These are phyloP conservation scores for Neopestalotiopsis clavispora DNA, from an alignment of 2,329 filamentous ascomycete genomes.

Conservation along the genomic window DNA sequence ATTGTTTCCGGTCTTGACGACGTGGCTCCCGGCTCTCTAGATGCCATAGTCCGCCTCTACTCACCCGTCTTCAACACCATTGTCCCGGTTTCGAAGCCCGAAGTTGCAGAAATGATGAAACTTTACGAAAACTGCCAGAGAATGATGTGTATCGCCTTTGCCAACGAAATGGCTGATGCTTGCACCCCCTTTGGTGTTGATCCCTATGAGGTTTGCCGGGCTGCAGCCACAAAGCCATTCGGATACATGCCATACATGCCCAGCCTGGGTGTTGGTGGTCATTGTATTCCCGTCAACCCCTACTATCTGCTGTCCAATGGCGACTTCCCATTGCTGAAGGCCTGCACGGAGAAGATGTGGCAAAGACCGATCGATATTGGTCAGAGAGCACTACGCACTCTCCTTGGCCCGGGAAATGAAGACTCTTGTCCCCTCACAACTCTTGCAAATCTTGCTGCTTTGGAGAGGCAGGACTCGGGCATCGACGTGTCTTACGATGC, in stretches of 20 bases:
- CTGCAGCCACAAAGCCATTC: slow-evolving; percentile 57
- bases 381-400: slow-evolving; percentile 37
- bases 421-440: no score
- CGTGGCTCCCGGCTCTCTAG: slow-evolving; percentile 47
- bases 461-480: not conserved
- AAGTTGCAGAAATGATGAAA: slow-evolving; percentile 64
- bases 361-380: slow-evolving; percentile 46
- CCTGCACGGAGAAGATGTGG: slow-evolving; percentile 49
- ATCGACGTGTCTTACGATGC: not conserved
- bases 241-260: slow-evolving; percentile 55
- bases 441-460: not conserved
- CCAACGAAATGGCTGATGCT: slow-evolving; percentile 62
- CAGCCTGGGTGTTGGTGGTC: slow-evolving; percentile 56
- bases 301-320: slow-evolving; percentile 47
- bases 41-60: slow-evolving; percentile 50
- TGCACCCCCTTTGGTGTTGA: slow-evolving; percentile 51
- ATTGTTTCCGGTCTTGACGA: slow-evolving; percentile 57
- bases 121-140: slow-evolving; percentile 63
- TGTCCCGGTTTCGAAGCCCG: slow-evolving; percentile 54
- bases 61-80: slow-evolving; percentile 51
- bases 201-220: slow-evolving; percentile 52
- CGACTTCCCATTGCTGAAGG: slow-evolving; percentile 49
- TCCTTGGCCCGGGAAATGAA: slow-evolving; percentile 25
- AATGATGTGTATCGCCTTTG: slow-evolving; percentile 59
- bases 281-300: slow-evolving; percentile 62